Evolutionary conservation across 768 basidiomycete genomes (phyloP).

Genomic region (Calocybe gangraenosa): DNA sequence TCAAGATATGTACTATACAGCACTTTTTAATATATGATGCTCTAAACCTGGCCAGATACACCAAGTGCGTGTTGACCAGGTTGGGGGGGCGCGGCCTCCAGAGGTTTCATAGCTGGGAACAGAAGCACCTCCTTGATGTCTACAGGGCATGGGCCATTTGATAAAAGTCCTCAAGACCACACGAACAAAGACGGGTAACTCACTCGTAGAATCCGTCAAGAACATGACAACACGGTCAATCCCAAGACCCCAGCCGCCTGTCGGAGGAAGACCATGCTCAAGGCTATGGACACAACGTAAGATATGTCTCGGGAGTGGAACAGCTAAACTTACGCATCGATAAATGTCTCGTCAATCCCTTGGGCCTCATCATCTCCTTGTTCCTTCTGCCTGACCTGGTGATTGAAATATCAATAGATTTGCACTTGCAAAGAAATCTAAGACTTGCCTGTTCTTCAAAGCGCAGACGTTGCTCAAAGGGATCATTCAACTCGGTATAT

Average conservation of each 20-base stretch:
- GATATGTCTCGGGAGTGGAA: slow-evolving; percentile 1
- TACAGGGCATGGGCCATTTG: slow-evolving; percentile 21
- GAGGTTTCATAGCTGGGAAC: slow-evolving; percentile 97
- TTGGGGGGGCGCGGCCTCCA: slow-evolving; percentile 37
- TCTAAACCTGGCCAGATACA: slow-evolving; percentile 29
- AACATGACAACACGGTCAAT: slow-evolving; percentile 98
- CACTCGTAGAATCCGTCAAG: slow-evolving; percentile 93
- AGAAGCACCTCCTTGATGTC: slow-evolving; percentile 96
- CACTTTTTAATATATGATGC: slow-evolving; percentile 4
- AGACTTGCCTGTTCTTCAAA: slow-evolving; percentile 76
- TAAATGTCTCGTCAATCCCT: slow-evolving; percentile 92
- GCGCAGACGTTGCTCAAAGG: slow-evolving; percentile 90
- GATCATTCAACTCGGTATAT: slow-evolving; percentile 99
- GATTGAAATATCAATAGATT: too few relatives aligned
- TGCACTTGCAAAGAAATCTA: too few relatives aligned
- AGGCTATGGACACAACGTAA: slow-evolving; percentile 44
- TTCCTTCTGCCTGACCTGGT: slow-evolving; percentile 78
- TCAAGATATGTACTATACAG: too few relatives aligned
- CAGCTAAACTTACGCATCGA: slow-evolving; percentile 72
- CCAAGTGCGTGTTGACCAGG: slow-evolving; percentile 17
- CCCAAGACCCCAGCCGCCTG: slow-evolving; percentile 96
- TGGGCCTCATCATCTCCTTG: slow-evolving; percentile 98
- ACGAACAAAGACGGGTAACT: slow-evolving; percentile 20
- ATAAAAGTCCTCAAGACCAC: background rate
- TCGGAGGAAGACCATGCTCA: slow-evolving; percentile 96